phyloP scores from a whole-genome alignment of 352 stramenopile species.

The Aphanomyces invadans region DNA sequence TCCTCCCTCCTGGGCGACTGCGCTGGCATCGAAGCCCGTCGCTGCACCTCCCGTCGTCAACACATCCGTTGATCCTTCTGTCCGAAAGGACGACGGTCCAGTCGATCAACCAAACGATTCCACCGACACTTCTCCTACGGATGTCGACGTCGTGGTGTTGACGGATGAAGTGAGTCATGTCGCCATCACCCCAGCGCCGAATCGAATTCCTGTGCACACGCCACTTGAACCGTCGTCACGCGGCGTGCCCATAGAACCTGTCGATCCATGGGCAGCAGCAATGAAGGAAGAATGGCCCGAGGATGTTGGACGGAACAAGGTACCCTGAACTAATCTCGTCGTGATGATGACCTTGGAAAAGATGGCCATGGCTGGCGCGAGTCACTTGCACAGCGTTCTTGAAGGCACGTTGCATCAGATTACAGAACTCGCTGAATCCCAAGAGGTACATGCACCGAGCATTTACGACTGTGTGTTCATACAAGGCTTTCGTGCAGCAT shows the following conservation, averaged over 20 bases:
- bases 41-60: neutral
- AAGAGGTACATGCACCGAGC: slow-evolving; percentile 22
- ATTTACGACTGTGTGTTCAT: neutral
- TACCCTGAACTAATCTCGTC: neutral
- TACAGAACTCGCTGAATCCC: slow-evolving; percentile 1
- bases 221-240: neutral
- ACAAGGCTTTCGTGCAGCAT: slow-evolving; percentile 1
- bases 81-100: too few relatives aligned
- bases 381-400: slow-evolving; percentile 5
- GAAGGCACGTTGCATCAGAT: slow-evolving; percentile 15
- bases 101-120: neutral
- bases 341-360: neutral
- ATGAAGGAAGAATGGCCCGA: neutral
- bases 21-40: neutral
- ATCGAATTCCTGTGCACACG: too few relatives aligned
- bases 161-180: too few relatives aligned
- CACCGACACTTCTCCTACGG: neutral
- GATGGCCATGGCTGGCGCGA: slow-evolving; percentile 12
- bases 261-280: neutral
- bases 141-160: too few relatives aligned
- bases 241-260: neutral
- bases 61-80: neutral
- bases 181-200: too few relatives aligned
- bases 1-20: neutral
- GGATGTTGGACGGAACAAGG: neutral